These are phyloP conservation scores for Aspergillus mulundensis DNA, from an alignment of 495 filamentous ascomycete species.

Conservation along the genomic window DNA sequence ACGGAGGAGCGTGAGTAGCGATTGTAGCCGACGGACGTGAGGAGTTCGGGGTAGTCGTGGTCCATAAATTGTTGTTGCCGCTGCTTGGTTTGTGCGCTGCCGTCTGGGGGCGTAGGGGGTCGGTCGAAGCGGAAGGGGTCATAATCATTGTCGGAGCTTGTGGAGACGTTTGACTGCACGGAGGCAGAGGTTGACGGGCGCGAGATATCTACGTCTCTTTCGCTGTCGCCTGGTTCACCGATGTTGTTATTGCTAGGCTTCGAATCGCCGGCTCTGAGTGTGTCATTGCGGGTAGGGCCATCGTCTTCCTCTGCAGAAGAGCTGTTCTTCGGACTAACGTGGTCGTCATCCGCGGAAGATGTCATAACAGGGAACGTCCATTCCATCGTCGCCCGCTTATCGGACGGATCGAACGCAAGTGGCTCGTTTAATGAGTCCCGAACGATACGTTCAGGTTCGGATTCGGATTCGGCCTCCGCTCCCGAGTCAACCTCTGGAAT, in stretches of 20 bases:
- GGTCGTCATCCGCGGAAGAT: conserved; percentile 16
- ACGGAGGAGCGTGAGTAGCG: conserved; percentile 23
- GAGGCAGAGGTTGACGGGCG: conserved; percentile 43
- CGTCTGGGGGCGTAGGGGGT: conserved; percentile 25
- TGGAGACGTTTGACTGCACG: conserved; percentile 21
- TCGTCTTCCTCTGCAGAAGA: conserved; percentile 7
- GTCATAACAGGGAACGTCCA: conserved; percentile 49
- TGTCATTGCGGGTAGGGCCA: conserved; percentile 29
- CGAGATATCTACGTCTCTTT: conserved; percentile 11
- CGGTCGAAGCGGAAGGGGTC: conserved; percentile 47
- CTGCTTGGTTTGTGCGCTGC: not conserved
- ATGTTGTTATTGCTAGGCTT: conserved; percentile 11
- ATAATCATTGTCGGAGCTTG: conserved; percentile 38
- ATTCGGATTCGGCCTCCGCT: conserved; percentile 8
- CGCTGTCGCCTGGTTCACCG: conserved; percentile 22
- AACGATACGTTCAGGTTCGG: conserved; percentile 17
- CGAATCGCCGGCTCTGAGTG: conserved; percentile 32
- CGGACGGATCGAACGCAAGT: conserved; percentile 5
- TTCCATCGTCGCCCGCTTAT: conserved; percentile 24
- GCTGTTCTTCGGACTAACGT: conserved; percentile 10
- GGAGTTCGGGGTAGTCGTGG: conserved; percentile 24
- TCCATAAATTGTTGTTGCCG: conserved; percentile 21
- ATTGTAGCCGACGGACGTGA: conserved; percentile 17
- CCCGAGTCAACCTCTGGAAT: conserved; percentile 4
- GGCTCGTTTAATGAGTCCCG: not conserved